A percentile compares a stretch with the other conserved stretches of the same genome.
These are phyloP conservation scores for Oidiodendron maius DNA, from an alignment of 495 filamentous ascomycete species.

Conservation along the genomic window DNA sequence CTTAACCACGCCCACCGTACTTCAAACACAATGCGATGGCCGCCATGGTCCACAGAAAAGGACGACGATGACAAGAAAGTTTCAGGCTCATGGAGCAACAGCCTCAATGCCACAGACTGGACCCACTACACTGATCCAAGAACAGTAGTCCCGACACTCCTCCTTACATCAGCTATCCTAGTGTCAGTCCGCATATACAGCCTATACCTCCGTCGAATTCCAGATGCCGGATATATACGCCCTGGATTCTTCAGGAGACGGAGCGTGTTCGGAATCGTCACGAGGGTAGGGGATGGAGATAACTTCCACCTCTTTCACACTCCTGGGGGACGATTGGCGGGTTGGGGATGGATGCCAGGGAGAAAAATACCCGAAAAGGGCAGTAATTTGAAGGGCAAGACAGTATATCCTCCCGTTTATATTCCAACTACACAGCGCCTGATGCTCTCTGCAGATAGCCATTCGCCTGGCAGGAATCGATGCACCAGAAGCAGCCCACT, in stretches of 20 bases:
- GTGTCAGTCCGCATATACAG: slow-evolving; percentile 57
- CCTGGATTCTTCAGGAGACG: slow-evolving; percentile 62
- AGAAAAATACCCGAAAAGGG: slow-evolving; percentile 63
- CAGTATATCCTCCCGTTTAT: slow-evolving; percentile 45
- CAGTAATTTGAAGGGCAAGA: slow-evolving; percentile 65
- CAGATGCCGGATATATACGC: slow-evolving; percentile 63
- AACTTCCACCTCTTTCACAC: slow-evolving; percentile 93
- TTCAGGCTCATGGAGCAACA: slow-evolving; percentile 42
- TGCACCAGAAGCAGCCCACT: slow-evolving; percentile 89
- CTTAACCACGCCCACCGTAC: slow-evolving; percentile 6
- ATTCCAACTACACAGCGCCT: slow-evolving; percentile 14
- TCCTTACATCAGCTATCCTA: slow-evolving; percentile 65
- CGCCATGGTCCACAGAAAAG: slow-evolving; percentile 18
- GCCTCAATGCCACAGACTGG: slow-evolving; percentile 55
- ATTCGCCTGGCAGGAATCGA: slow-evolving; percentile 88
- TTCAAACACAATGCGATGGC: slow-evolving; percentile 23
- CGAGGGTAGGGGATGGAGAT: slow-evolving; percentile 93
- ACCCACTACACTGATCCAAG: slow-evolving; percentile 58
- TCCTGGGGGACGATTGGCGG: slow-evolving; percentile 75
- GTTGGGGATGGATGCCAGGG: slow-evolving; percentile 77
- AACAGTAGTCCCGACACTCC: slow-evolving; percentile 58
- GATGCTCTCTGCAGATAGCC: slow-evolving; percentile 51
- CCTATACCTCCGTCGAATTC: slow-evolving; percentile 75
- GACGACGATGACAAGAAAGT: slow-evolving; percentile 23
- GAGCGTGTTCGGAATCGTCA: slow-evolving; percentile 76